phyloP scores from a whole-genome alignment of 805 yeast genomes.

The Candida jianshihensis region DNA sequence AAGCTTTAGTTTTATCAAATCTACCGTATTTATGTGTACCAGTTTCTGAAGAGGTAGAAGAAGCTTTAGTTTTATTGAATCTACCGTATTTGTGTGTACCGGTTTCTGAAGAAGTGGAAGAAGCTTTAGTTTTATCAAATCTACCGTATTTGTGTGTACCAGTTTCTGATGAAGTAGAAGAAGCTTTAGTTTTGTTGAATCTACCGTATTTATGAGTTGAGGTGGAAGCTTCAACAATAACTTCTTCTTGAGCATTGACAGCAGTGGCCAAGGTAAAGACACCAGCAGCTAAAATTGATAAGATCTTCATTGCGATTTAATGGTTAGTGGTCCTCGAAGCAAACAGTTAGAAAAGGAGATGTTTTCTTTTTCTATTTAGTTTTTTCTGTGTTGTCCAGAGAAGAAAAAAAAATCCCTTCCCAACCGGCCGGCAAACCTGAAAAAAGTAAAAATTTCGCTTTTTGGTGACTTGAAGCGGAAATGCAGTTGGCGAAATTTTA shows the following conservation, averaged over 20 bases:
- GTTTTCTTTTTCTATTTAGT: not conserved
- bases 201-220: constrained; percentile 50
- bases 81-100: constrained; percentile 48
- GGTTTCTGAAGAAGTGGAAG: constrained; percentile 28
- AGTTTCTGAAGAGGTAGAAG: constrained; percentile 28
- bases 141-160: constrained; percentile 48
- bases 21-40: constrained; percentile 55
- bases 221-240: constrained; percentile 21
- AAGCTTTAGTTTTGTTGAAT: constrained; percentile 40
- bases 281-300: constrained; percentile 15
- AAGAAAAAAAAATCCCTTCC: not conserved
- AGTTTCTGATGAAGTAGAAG: constrained; percentile 29
- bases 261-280: constrained; percentile 16
- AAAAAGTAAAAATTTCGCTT: not conserved
- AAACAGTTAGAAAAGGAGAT: not conserved
- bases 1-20: constrained; percentile 39
- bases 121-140: constrained; percentile 39
- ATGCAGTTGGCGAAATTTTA: too few species aligned
- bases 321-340: not conserved
- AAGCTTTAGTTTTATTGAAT: constrained; percentile 37
- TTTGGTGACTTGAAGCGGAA: not conserved
- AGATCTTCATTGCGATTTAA: constrained; percentile 15
- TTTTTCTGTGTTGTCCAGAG: not conserved
- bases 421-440: not conserved
- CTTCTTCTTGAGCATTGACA: constrained; percentile 16